These are phyloP conservation scores for Aspergillus uvarum DNA, from an alignment of 2,329 filamentous ascomycete species.

Conservation along the genomic window DNA sequence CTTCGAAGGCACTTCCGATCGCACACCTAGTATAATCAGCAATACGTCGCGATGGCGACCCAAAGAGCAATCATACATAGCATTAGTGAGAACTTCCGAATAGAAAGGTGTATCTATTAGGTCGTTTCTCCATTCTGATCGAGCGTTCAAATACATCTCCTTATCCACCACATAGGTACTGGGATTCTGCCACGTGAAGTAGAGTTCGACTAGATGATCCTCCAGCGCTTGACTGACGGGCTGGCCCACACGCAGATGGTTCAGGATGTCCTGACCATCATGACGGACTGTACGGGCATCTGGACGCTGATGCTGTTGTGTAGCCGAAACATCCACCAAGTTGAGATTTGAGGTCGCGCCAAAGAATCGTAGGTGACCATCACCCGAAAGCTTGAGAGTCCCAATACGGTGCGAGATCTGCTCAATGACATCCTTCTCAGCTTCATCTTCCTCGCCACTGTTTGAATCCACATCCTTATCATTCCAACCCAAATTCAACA, in stretches of 20 bases:
- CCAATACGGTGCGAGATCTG: conserved; percentile 47
- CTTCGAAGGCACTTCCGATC: conserved; percentile 31
- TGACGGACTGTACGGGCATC: conserved; percentile 41
- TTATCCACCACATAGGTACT: conserved; percentile 48
- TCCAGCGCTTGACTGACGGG: conserved; percentile 43
- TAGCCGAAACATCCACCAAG: conserved; percentile 40
- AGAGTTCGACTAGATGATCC: conserved; percentile 47
- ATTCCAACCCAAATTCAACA: conserved; percentile 21
- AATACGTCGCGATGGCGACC: not conserved
- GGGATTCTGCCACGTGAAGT: conserved; percentile 52
- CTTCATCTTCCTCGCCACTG: conserved; percentile 40
- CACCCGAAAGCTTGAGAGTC: conserved; percentile 44
- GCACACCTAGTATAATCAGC: conserved; percentile 9
- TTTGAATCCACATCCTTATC: conserved; percentile 31
- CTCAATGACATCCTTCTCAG: conserved; percentile 39
- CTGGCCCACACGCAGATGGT: conserved; percentile 44
- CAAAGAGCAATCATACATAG: conserved; percentile 32
- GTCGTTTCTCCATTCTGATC: conserved; percentile 38
- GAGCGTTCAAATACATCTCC: conserved; percentile 39
- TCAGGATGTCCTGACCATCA: conserved; percentile 43
- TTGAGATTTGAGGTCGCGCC: conserved; percentile 48
- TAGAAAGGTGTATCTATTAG: conserved; percentile 42
- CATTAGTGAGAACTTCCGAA: conserved; percentile 44
- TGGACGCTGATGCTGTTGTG: conserved; percentile 14
- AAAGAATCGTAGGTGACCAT: conserved; percentile 47